A percentile compares a stretch with the other conserved stretches of the same genome.
Evolutionary conservation across 208 protist genomes (phyloP).

Genomic region (Acanthamoeba castellanii): DNA sequence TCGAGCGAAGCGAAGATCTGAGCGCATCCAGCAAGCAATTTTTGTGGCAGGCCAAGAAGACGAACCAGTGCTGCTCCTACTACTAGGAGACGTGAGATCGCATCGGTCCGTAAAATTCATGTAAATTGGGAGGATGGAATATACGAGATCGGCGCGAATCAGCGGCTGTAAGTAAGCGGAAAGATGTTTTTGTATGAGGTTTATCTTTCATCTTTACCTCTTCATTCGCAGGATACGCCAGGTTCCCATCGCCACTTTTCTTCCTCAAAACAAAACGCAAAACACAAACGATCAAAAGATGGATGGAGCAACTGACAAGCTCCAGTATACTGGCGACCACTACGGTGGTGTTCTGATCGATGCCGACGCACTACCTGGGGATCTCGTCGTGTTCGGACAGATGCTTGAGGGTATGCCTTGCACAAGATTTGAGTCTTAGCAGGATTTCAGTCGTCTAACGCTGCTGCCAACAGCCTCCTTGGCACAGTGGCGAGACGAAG

Average conservation of each 20-base stretch:
- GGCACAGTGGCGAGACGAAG: conserved; percentile 27
- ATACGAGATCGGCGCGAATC: no score
- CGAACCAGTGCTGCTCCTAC: conserved; percentile 69
- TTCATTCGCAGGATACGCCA: no score
- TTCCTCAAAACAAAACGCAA: no score
- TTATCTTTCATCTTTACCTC: no score
- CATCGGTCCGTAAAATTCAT: not conserved
- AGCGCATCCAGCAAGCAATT: conserved; percentile 74
- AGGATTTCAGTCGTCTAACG: not conserved
- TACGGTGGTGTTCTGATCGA: conserved; percentile 57
- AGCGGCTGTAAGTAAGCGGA: no score
- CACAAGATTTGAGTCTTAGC: not conserved
- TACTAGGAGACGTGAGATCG: not conserved
- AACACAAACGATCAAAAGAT: not conserved
- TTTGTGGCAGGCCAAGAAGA: conserved; percentile 79
- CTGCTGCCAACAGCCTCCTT: not conserved
- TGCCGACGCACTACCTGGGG: not conserved
- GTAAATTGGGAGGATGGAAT: not conserved
- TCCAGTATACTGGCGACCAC: conserved; percentile 9
- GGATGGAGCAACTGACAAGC: not conserved
- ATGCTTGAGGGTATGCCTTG: not conserved
- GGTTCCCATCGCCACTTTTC: no score
- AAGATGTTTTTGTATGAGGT: no score
- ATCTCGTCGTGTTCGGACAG: conserved; percentile 67
- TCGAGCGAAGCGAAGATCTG: conserved; percentile 75